Base-by-base conservation (phyloP, 2,329 filamentous ascomycete species). In the Golovinomyces cichoracearum region DNA sequence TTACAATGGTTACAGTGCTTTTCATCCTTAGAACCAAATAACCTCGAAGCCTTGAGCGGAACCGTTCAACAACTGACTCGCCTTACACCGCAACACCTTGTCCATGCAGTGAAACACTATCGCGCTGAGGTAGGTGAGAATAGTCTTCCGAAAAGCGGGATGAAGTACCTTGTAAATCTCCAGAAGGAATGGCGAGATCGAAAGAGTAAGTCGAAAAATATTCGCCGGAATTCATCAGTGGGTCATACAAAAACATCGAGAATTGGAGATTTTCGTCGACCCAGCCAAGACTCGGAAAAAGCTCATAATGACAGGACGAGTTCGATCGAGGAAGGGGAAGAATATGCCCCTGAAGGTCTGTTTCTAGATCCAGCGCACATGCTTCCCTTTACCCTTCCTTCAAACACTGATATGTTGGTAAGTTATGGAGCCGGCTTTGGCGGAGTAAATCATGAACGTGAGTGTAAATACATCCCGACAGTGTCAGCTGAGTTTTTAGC, bases 1-100 rank as follows among this genome's bases (percentile, higher is more conserved):
- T 68, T 98, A 5, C 90, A 98, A 63, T 98, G 90, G 90, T 68
- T 98, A 31, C 90, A 98, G 62, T 94, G 86, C 63, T 95, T 95
- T 63, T 95, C 90, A 1, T 93, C 85, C 0, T 71, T 95, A 3
- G 84, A 78, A 4, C 65, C 68, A 10, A 85, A 95, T 58, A 86
- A 95, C 59, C 68, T 90, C 33, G 85, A 93, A 59, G 83, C 84
- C 2, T 71, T 98, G 15, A 77, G 93, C 26, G 83, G 77, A 15
- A 98, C 90, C 0, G 66, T 95, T 21, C 80, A 93, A 58, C 90
- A 95, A 62, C 70, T 98, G 37, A 85, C 84, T 54, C 72, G 79
- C 37, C 68, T 98, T 45, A 85, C 77, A 23, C 81, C 85, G 0
- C 82, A 85, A 59, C 90, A 98, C 61, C 71, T 98, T 38, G 76